phyloP scores from a whole-genome alignment of 495 filamentous ascomycete species.

The Hyaloscypha variabilis region DNA sequence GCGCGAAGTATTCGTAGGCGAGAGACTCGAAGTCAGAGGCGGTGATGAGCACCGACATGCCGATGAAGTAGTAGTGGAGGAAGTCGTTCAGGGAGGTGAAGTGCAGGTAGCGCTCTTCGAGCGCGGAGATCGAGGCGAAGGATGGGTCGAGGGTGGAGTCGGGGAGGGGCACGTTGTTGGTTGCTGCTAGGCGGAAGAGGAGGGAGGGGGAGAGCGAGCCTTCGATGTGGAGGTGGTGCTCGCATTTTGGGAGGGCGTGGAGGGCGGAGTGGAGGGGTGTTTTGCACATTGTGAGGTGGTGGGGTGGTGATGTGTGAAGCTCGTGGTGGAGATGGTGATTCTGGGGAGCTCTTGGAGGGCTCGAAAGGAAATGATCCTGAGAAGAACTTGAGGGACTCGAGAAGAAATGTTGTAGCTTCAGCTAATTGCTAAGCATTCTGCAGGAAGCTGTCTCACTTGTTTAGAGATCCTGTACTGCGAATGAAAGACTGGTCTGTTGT shows the following conservation, averaged over 20 bases:
- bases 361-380: background rate
- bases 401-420: background rate
- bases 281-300: conserved; percentile 49
- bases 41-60: conserved; percentile 66
- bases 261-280: conserved; percentile 61
- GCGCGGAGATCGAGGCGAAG: conserved; percentile 60
- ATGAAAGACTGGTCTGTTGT: background rate
- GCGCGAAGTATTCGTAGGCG: conserved; percentile 71
- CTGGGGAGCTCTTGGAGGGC: background rate
- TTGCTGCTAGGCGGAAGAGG: conserved; percentile 67
- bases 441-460: background rate
- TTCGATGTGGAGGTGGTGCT: conserved; percentile 80
- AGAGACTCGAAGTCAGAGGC: conserved; percentile 71
- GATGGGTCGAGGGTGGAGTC: conserved; percentile 54
- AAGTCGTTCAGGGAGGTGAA: conserved; percentile 79
- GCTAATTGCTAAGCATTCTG: background rate
- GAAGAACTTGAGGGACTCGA: background rate
- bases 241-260: conserved; percentile 70
- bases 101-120: conserved; percentile 58
- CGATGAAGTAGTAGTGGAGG: conserved; percentile 76
- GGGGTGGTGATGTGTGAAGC: background rate
- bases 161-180: conserved; percentile 65
- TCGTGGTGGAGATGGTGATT: background rate
- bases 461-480: background rate
- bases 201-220: conserved; percentile 68